Evolutionary conservation across 441 rosid genomes (phyloP), one percentile per base, ranked within the genome.

Genomic region (Raphanus hybrid): DNA sequence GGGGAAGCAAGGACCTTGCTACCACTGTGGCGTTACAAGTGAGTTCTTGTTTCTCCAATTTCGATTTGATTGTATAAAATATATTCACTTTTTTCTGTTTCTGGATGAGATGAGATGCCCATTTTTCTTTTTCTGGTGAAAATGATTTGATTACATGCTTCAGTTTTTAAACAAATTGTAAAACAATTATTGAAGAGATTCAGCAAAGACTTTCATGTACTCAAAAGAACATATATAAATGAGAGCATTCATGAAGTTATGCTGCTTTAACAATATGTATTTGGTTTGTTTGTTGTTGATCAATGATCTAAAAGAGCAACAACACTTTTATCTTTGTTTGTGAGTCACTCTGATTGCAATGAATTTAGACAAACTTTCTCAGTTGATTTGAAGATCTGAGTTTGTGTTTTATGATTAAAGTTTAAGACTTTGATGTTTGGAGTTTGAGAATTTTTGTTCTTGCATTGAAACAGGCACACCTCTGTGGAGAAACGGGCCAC

Each of bases 1-100:
- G 99, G 98, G 99, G 68, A 96, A 96, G 92, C 98, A 96, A 86
- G 98, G 98, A 20, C 99, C 99, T 87, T 96, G 99, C 95, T 87
- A 80, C 80, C 98, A 96, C 92, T 96, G 99, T 87, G 99, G 99
- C 86, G 99, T 92, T 87, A 88, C 97, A 85, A 96, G 99, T 96
- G 99, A 96, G 98, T 90, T 85, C 85, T 91, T 90, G 92, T 85
- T 20, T 86, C 90, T 87, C 87, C 89, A 72, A 54, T 67, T 81
- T 48, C 82, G 41, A 11, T 74, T 78, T 74, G 61, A 41, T 74
- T 23, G 27, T 64, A 43, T 55, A 57, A 59, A 45, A 55, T 11
- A 54, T 79, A 3, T 75, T 65, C 73, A 72, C 71, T 58, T 74
- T 75, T 12, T 12, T 43, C 50, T 74, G 63, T 58, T 58, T 23